Evolutionary conservation across 805 yeast genomes (phyloP).

Genomic region (Kurtzmaniella cleridarum): DNA sequence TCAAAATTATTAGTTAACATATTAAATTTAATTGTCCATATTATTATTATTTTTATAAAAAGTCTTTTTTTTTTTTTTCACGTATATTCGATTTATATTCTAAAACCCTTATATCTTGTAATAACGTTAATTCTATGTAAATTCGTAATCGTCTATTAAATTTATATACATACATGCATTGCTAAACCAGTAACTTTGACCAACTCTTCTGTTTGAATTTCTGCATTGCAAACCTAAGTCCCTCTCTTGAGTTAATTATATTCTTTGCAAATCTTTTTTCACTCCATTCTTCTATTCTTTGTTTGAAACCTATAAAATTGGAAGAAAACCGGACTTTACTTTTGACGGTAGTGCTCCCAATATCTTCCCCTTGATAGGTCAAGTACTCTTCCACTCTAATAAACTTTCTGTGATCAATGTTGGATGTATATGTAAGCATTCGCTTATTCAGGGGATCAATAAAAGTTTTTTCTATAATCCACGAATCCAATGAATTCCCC

Average conservation of each 20-base stretch:
- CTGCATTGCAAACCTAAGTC: conserved; percentile 76
- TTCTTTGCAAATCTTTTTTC: conserved; percentile 64
- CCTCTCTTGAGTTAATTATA: conserved; percentile 58
- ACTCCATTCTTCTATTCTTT: conserved; percentile 80
- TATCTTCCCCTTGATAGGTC: conserved; percentile 39
- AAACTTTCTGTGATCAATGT: conserved; percentile 76
- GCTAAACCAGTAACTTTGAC: neutral
- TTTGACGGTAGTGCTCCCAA: conserved; percentile 39
- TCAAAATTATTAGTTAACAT: too few relatives aligned
- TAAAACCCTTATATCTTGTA: too few relatives aligned
- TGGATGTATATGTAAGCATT: conserved; percentile 69
- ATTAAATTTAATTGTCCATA: too few relatives aligned
- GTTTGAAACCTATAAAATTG: conserved; percentile 62
- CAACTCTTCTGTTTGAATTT: conserved; percentile 33
- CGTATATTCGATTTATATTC: too few relatives aligned
- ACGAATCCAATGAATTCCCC: conserved; percentile 63
- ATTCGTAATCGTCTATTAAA: too few relatives aligned
- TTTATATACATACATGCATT: too few relatives aligned
- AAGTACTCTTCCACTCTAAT: conserved; percentile 77
- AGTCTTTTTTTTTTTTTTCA: too few relatives aligned
- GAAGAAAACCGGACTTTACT: conserved; percentile 67
- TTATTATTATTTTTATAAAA: too few relatives aligned
- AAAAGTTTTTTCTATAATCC: conserved; percentile 76
- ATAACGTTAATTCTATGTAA: too few relatives aligned
- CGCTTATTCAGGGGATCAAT: conserved; percentile 56